Percentiles rank a stretch among this genome's conserved stretches.
Evolutionary conservation across 176 grass and related monocot genomes (phyloP).

Genomic region (Musa beccarii): DNA sequence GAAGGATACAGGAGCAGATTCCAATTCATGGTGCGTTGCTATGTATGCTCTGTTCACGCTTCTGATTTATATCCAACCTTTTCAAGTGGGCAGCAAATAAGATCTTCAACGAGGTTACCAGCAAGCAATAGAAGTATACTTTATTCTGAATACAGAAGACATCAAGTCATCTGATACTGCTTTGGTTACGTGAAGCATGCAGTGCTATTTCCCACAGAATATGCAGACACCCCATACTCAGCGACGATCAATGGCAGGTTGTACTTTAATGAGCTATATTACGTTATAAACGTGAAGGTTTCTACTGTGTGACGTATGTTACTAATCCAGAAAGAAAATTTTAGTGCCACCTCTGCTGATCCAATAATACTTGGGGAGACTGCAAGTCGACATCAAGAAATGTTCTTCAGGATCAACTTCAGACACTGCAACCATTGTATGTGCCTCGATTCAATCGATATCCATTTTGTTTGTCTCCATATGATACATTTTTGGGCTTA

Average conservation of each 20-base stretch:
- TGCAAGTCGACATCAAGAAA: conserved; percentile 69
- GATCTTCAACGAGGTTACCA: too few relatives aligned
- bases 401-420: conserved; percentile 58
- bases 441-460: neutral
- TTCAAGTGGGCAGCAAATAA: too few relatives aligned
- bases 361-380: conserved; percentile 41
- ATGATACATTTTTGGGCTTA: too few relatives aligned
- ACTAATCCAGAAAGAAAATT: conserved; percentile 45
- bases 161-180: neutral
- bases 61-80: too few relatives aligned
- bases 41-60: conserved; percentile 27
- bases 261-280: neutral
- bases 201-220: conserved; percentile 94
- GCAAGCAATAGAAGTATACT: too few relatives aligned
- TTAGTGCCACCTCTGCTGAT: conserved; percentile 62
- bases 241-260: conserved; percentile 98
- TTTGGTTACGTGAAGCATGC: conserved; percentile 25
- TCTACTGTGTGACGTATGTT: neutral
- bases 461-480: neutral
- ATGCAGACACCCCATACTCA: conserved; percentile 50
- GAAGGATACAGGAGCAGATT: conserved; percentile 44
- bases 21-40: conserved; percentile 33
- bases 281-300: neutral
- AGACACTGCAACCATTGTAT: conserved; percentile 47
- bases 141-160: neutral